phyloP scores from a whole-genome alignment of 2,329 filamentous ascomycete genomes.

The Calycina herbarum region DNA sequence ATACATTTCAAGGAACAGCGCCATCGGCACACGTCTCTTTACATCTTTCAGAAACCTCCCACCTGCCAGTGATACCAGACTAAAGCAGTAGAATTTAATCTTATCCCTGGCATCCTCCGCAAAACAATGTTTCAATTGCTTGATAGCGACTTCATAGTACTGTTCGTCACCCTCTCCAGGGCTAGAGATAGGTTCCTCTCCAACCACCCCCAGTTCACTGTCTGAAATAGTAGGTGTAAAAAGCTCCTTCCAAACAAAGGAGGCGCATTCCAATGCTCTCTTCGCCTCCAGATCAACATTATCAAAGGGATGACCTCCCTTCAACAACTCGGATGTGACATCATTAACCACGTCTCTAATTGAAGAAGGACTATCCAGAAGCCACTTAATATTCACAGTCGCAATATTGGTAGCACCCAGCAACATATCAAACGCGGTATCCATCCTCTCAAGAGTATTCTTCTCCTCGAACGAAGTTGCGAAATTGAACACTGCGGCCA shows the following conservation, averaged over 20 bases:
- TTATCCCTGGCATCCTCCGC: not conserved
- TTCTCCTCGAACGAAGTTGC: constrained; percentile 4
- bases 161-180: not conserved
- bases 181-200: not conserved
- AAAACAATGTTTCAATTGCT: not conserved
- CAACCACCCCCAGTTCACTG: not conserved
- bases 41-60: not conserved
- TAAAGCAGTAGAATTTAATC: not conserved
- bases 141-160: not conserved
- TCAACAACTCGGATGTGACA: not conserved
- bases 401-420: not conserved
- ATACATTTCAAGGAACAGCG: not conserved
- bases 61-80: not conserved
- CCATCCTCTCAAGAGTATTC: not conserved
- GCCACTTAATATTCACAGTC: not conserved
- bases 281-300: not conserved
- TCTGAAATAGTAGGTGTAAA: not conserved
- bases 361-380: not conserved
- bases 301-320: not conserved
- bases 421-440: not conserved
- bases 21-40: not conserved
- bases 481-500: constrained; percentile 10
- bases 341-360: not conserved
- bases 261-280: not conserved
- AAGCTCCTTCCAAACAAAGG: not conserved